phyloP scores from a whole-genome alignment of 192 early-diverging fungal genomes.

The Pilobolus umbonatus region DNA sequence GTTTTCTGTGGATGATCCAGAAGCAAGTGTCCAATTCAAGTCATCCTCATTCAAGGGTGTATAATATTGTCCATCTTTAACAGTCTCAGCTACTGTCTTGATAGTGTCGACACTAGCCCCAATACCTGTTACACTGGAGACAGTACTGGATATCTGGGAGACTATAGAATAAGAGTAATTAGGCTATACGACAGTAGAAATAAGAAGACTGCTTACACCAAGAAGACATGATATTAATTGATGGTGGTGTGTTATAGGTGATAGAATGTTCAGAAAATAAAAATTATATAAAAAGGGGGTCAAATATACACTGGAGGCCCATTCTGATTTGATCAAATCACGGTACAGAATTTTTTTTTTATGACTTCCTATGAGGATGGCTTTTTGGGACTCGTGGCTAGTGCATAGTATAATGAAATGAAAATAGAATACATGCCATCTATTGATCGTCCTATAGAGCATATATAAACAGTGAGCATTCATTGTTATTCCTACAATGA shows the following conservation, averaged over 20 bases:
- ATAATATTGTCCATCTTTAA: conserved; percentile 38
- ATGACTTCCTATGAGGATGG: no score
- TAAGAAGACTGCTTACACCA: background rate
- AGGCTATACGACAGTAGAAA: background rate
- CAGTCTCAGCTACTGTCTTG: conserved; percentile 36
- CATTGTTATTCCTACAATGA: no score
- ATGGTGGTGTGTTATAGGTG: background rate
- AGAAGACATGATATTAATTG: background rate
- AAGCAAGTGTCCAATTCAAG: conserved; percentile 63
- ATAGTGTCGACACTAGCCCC: conserved; percentile 22
- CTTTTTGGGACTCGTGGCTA: no score
- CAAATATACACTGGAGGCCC: background rate
- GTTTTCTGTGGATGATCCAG: conserved; percentile 79
- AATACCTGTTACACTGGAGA: conserved; percentile 29
- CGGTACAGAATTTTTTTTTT: no score
- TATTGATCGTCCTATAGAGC: no score
- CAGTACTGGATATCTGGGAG: conserved; percentile 30
- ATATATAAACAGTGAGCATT: no score
- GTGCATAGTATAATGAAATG: no score
- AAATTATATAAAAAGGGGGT: background rate
- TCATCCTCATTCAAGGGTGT: conserved; percentile 51
- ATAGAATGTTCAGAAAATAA: background rate
- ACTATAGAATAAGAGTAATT: conserved; percentile 9
- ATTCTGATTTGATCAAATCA: no score
- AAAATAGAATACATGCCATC: no score